Percentiles rank a stretch among this genome's conserved stretches.
phyloP scores from a whole-genome alignment of 768 basidiomycete species.

The Boletus patriciae region DNA sequence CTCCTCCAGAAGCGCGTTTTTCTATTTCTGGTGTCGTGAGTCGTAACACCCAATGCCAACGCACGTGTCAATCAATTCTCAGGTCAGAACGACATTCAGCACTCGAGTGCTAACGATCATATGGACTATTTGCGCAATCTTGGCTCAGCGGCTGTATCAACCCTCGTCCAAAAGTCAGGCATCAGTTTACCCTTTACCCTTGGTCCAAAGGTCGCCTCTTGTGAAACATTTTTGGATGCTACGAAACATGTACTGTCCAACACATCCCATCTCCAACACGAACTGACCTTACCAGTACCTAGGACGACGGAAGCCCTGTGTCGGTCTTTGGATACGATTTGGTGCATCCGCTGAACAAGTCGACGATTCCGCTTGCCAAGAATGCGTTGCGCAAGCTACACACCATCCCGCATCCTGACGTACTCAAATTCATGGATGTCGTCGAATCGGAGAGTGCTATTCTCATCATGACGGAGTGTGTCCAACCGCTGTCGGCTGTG shows the following conservation, averaged over 20 bases:
- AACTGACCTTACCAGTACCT: slow-evolving; percentile 19
- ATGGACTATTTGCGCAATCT: slow-evolving; percentile 82
- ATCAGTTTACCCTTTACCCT: slow-evolving; percentile 86
- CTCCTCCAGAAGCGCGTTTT: not conserved
- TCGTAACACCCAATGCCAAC: no score
- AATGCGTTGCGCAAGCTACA: slow-evolving; percentile 90
- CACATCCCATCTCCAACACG: slow-evolving; percentile 3
- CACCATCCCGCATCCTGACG: slow-evolving; percentile 91
- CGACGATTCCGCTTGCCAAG: slow-evolving; percentile 72
- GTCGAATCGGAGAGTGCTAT: slow-evolving; percentile 86
- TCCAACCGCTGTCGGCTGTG: slow-evolving; percentile 67
- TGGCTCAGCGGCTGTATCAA: slow-evolving; percentile 84
- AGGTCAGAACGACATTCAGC: not conserved
- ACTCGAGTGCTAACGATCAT: slow-evolving; percentile 26
- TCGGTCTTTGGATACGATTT: slow-evolving; percentile 94
- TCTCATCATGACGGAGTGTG: slow-evolving; percentile 93
- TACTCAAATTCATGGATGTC: slow-evolving; percentile 93
- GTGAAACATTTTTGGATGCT: slow-evolving; percentile 84
- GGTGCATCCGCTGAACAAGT: slow-evolving; percentile 55
- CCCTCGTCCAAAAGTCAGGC: slow-evolving; percentile 91
- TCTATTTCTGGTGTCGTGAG: not conserved
- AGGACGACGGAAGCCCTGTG: slow-evolving; percentile 87
- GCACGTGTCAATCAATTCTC: not conserved
- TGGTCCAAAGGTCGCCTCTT: slow-evolving; percentile 65
- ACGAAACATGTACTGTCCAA: slow-evolving; percentile 69